A percentile compares a stretch with the other conserved stretches of the same genome.
These are phyloP conservation scores for Bryoerythrophyllum caledonicum DNA, from an alignment of 225 moss, liverwort and hornwort species.

Conservation along the genomic window DNA sequence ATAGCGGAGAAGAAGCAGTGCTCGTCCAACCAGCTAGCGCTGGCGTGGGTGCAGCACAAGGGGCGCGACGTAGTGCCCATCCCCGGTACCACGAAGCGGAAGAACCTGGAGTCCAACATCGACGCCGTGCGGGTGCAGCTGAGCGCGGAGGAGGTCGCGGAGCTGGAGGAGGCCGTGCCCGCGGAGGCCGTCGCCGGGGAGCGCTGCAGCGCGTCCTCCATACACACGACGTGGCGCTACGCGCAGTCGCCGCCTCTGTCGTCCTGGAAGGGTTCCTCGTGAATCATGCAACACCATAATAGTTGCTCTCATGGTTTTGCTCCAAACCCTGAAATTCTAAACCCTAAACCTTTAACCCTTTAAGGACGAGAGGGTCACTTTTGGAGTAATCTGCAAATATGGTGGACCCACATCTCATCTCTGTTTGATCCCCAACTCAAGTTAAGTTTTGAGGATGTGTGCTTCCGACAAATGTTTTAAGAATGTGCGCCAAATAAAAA, in stretches of 20 bases:
- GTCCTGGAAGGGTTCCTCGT: conserved; percentile 17
- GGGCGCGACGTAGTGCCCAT: conserved; percentile 39
- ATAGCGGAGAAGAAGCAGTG: conserved; percentile 34
- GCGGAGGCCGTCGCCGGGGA: conserved; percentile 29
- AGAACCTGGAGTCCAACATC: conserved; percentile 51
- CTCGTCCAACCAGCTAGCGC: conserved; percentile 34
- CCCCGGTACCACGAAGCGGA: conserved; percentile 38
- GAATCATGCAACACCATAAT: too few species aligned
- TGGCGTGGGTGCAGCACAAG: conserved; percentile 43
- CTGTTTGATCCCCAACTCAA: too few species aligned
- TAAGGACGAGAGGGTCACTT: too few species aligned
- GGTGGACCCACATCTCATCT: too few species aligned
- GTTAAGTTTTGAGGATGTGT: too few species aligned
- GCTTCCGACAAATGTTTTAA: too few species aligned
- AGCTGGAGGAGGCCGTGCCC: conserved; percentile 44
- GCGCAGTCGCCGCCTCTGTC: conserved; percentile 19
- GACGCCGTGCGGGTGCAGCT: conserved; percentile 28
- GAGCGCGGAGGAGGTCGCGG: conserved; percentile 30
- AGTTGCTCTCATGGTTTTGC: background rate
- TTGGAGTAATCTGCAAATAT: too few species aligned
- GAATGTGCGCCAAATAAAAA: too few species aligned
- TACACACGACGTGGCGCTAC: conserved; percentile 24
- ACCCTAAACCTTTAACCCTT: too few species aligned
- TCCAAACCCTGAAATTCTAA: too few species aligned
- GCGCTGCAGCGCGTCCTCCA: background rate